Conservation (phyloP, 805 yeast species). For the Monosporozyma solicola region DNA sequence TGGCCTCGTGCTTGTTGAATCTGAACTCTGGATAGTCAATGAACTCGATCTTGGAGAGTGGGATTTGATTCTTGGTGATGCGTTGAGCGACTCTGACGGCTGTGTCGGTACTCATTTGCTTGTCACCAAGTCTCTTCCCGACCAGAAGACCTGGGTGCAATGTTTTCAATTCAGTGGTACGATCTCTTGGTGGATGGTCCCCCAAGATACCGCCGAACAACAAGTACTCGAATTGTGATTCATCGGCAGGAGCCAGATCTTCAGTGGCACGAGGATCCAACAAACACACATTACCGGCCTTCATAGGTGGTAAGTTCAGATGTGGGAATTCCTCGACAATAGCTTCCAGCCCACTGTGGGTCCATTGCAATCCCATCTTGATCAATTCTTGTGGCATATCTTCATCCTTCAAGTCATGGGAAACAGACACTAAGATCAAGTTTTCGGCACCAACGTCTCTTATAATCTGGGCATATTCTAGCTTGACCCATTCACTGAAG, state of each 20-base stretch:
- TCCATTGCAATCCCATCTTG: constrained; percentile 69
- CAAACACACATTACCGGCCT: constrained; percentile 54
- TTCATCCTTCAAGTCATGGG: constrained; percentile 45
- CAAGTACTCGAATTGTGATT: constrained; percentile 64
- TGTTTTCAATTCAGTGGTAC: constrained; percentile 78
- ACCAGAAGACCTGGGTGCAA: constrained; percentile 62
- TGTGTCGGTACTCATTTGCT: constrained; percentile 97
- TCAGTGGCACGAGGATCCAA: constrained; percentile 79
- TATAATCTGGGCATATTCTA: constrained; percentile 78
- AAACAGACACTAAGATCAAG: constrained; percentile 68
- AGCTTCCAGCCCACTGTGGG: constrained; percentile 59
- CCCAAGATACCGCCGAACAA: constrained; percentile 96
- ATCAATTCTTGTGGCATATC: constrained; percentile 57
- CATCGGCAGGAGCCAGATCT: constrained; percentile 68
- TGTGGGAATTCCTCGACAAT: constrained; percentile 28
- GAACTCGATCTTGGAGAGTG: constrained; percentile 68
- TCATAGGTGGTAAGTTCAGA: constrained; percentile 36
- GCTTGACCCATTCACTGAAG: constrained; percentile 89
- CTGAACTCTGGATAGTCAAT: constrained; percentile 92
- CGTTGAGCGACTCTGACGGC: constrained; percentile 86
- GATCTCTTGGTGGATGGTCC: constrained; percentile 83
- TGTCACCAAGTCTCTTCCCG: constrained; percentile 77
- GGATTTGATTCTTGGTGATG: constrained; percentile 50
- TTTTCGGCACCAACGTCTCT: constrained; percentile 74
- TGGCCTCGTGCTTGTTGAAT: constrained; percentile 79